phyloP scores from a whole-genome alignment of 2,329 filamentous ascomycete species.

The Rachicladosporium sp. region DNA sequence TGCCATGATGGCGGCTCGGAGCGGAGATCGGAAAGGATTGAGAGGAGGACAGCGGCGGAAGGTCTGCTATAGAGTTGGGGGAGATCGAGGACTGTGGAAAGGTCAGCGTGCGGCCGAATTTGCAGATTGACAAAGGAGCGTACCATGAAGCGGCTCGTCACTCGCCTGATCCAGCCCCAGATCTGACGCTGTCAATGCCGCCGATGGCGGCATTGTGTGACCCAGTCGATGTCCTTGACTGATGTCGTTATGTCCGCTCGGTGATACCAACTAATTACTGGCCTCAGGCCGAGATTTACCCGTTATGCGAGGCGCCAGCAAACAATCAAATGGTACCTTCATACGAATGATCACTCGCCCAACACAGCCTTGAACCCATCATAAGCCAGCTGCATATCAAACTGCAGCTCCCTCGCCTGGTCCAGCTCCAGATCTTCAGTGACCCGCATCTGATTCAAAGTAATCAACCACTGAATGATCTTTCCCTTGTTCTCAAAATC shows the following conservation, averaged over 20 bases:
- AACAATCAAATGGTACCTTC: neutral
- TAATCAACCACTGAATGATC: slow-evolving; percentile 97
- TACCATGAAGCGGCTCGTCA: slow-evolving; percentile 23
- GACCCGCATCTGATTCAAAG: slow-evolving; percentile 93
- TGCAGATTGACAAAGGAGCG: neutral
- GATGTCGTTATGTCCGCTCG: too few species aligned
- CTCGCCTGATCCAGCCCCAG: slow-evolving; percentile 10
- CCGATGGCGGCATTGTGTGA: neutral
- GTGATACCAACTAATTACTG: too few species aligned
- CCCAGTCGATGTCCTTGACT: too few species aligned
- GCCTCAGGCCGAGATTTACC: too few species aligned
- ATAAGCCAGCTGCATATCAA: slow-evolving; percentile 91
- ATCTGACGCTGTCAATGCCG: slow-evolving; percentile 3
- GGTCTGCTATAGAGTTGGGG: slow-evolving; percentile 76
- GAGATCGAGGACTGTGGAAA: slow-evolving; percentile 51
- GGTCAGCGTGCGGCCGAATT: neutral
- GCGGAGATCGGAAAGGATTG: slow-evolving; percentile 53
- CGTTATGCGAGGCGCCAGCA: too few species aligned
- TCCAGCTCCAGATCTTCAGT: slow-evolving; percentile 81
- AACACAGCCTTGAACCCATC: slow-evolving; percentile 81
- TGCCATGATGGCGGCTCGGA: slow-evolving; percentile 59
- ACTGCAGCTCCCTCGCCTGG: slow-evolving; percentile 75
- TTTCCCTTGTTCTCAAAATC: slow-evolving; percentile 94
- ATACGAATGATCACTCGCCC: slow-evolving; percentile 15
- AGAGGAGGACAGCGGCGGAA: slow-evolving; percentile 49